Conservation (phyloP, 2,329 filamentous ascomycete genomes). For the Pseudogymnoascus sp. region DNA sequence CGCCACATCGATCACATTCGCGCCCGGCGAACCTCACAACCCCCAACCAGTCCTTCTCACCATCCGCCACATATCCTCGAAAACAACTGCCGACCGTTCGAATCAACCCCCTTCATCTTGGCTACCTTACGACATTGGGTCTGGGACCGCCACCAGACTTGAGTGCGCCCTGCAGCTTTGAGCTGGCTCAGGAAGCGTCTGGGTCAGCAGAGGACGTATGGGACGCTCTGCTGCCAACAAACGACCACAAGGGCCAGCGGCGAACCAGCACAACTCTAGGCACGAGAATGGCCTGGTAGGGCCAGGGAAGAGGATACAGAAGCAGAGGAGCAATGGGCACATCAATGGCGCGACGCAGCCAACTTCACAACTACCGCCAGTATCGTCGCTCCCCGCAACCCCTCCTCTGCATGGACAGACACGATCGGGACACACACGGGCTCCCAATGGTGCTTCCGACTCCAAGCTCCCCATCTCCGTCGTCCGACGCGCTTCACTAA, state of each 20-base stretch:
- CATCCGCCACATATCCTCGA: neutral
- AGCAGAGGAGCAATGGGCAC: conserved; percentile 48
- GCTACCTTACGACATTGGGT: conserved; percentile 5
- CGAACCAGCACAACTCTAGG: conserved; percentile 61
- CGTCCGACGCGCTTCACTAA: conserved; percentile 41
- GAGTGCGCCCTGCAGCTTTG: conserved; percentile 9
- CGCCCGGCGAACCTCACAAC: neutral
- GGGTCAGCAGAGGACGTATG: conserved; percentile 30
- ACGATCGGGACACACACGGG: conserved; percentile 12
- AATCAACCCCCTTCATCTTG: neutral
- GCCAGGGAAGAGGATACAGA: conserved; percentile 55
- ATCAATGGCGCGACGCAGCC: conserved; percentile 42
- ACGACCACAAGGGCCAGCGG: conserved; percentile 38
- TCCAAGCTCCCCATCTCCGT: conserved; percentile 25
- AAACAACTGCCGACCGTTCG: neutral
- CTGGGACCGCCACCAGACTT: conserved; percentile 4
- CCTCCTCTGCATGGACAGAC: conserved; percentile 31
- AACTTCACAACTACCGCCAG: conserved; percentile 27
- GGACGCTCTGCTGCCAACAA: conserved; percentile 27
- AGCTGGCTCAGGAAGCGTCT: conserved; percentile 29
- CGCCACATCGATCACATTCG: neutral
- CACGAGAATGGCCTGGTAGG: conserved; percentile 85
- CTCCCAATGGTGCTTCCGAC: conserved; percentile 20
- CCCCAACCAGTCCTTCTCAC: neutral
- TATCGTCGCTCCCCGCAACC: conserved; percentile 32